Base-by-base conservation (phyloP, 1,139 yeast species). In the Spencermartinsiella ligniputridi region DNA sequence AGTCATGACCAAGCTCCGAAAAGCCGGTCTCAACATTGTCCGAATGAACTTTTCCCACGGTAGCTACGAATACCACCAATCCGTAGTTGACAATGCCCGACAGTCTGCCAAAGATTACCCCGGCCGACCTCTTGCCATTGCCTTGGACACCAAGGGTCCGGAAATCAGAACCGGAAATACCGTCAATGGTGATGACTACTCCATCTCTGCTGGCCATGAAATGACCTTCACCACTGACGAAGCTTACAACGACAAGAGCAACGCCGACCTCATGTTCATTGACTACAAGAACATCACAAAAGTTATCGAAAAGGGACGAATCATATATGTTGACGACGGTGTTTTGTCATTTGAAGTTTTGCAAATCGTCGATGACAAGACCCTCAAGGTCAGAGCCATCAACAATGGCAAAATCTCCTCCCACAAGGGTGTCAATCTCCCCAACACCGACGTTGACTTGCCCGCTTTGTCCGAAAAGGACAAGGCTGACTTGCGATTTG, bases 1-100 rank as follows among this genome's bases (percentile, higher is more conserved):
- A 64, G 77, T 79, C 58, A 73, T 92, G 67, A 89, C 83, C 61
- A 79, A 82, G 67, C 80, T 92, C 67, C 84, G 98, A 78, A 86
- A 87, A 56, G 95, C 96, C 51, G 99, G 99, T 66, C 79, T 92
- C 62, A 92, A 90, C 79, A 87, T 92, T 67, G 97, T 87, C 46
- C 84, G 98, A 70, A 89, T 92, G 97, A 94, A 92, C 83, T 92
- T 94, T 74, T 87, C 96, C 55, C 98, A 94, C 74, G 99, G 98
- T 62, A 78, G 95, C 47, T 81, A 94, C 73, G 96, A 87, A 62
- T 92, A 92, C 80, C 98, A 92, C 72, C 96, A 90, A 74, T 75
- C 88, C 52, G 98, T 94, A 61, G 75, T 92, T 70, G 97, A 92
- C 78, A 90, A 92, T 67, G 88, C 97, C 59, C 85, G 95, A 73